Evolutionary conservation across 805 yeast species (phyloP).

Genomic region (Brettanomyces nanus): DNA sequence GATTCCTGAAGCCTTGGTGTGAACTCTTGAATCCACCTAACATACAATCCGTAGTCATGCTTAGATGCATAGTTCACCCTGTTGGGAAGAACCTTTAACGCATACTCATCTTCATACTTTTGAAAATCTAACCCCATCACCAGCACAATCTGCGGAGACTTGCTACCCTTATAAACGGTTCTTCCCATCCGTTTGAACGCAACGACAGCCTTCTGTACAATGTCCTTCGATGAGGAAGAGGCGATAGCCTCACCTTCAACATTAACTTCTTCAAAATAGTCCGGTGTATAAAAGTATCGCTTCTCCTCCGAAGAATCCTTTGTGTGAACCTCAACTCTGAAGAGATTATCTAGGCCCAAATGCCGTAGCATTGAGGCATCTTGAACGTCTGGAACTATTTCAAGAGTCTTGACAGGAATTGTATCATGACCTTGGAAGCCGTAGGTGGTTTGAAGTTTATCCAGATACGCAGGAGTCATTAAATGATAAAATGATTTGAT

Average conservation of each 20-base stretch:
- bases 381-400: slow-evolving; percentile 70
- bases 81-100: slow-evolving; percentile 70
- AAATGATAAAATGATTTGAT: slow-evolving; percentile 1
- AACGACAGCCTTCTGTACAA: slow-evolving; percentile 26
- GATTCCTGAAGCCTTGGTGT: slow-evolving; percentile 46
- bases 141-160: slow-evolving; percentile 58
- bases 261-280: slow-evolving; percentile 30
- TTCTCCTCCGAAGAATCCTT: slow-evolving; percentile 27
- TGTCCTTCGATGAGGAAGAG: slow-evolving; percentile 35
- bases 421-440: slow-evolving; percentile 19
- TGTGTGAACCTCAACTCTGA: slow-evolving; percentile 37
- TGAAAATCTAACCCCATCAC: slow-evolving; percentile 78
- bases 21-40: slow-evolving; percentile 82
- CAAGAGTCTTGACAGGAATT: slow-evolving; percentile 40
- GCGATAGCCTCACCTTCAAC: slow-evolving; percentile 32
- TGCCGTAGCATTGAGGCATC: slow-evolving; percentile 56
- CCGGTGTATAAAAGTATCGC: slow-evolving; percentile 33
- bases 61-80: slow-evolving; percentile 81
- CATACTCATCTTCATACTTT: slow-evolving; percentile 46
- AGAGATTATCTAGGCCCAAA: slow-evolving; percentile 43
- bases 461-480: slow-evolving; percentile 1
- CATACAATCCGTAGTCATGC: slow-evolving; percentile 75
- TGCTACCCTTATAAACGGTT: slow-evolving; percentile 34
- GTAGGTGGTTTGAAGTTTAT: neutral
- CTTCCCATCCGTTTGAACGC: slow-evolving; percentile 61